These are phyloP conservation scores for Aspergillus spinulosporus DNA, from an alignment of 2,329 filamentous ascomycete species.

Conservation along the genomic window DNA sequence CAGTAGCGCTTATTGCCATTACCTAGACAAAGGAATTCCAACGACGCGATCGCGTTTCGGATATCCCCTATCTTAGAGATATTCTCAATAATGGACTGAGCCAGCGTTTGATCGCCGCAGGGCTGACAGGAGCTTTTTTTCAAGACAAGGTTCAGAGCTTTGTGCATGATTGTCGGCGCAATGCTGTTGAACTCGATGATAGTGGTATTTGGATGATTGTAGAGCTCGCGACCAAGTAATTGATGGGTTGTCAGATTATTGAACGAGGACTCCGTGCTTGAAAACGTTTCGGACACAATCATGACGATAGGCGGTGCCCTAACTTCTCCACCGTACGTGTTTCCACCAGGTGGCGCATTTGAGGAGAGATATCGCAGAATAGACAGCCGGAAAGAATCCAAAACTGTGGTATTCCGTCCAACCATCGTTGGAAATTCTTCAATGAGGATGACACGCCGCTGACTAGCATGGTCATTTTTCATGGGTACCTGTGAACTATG, in stretches of 20 bases:
- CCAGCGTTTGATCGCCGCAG: slow-evolving; percentile 71
- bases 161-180: slow-evolving; percentile 79
- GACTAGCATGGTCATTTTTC: slow-evolving; percentile 7
- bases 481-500: slow-evolving; percentile 3
- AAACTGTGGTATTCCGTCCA: slow-evolving; percentile 61
- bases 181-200: slow-evolving; percentile 92
- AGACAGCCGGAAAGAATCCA: slow-evolving; percentile 72
- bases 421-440: slow-evolving; percentile 83
- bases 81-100: slow-evolving; percentile 72
- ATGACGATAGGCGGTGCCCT: slow-evolving; percentile 70
- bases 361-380: slow-evolving; percentile 73
- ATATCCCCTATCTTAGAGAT: slow-evolving; percentile 89
- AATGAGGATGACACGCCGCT: slow-evolving; percentile 64
- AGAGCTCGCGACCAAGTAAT: slow-evolving; percentile 80
- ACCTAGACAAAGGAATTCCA: slow-evolving; percentile 89
- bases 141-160: slow-evolving; percentile 78
- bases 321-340: slow-evolving; percentile 24
- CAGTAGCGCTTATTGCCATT: slow-evolving; percentile 67
- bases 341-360: slow-evolving; percentile 56
- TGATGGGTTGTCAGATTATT: slow-evolving; percentile 94
- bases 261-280: slow-evolving; percentile 80
- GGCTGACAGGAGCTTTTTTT: slow-evolving; percentile 82
- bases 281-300: slow-evolving; percentile 84
- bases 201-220: slow-evolving; percentile 74
- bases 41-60: slow-evolving; percentile 82